Evolutionary conservation across 2,329 filamentous ascomycete genomes (phyloP).

Genomic region (Zymoseptoria tritici): DNA sequence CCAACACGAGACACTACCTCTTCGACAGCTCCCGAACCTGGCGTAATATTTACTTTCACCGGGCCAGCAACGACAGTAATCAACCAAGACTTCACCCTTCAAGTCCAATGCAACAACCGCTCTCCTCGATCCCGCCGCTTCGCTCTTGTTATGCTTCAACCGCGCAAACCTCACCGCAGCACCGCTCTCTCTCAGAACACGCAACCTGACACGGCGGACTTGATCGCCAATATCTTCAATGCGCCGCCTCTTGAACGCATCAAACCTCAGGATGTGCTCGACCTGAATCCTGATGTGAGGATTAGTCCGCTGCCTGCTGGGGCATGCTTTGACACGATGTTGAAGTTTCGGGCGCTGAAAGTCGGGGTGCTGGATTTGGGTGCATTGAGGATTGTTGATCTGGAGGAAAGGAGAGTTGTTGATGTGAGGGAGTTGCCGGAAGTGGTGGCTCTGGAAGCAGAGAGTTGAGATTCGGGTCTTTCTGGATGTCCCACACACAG

Average conservation of each 20-base stretch:
- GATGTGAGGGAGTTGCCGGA: slow-evolving; percentile 69
- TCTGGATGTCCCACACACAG: background rate
- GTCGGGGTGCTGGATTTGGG: slow-evolving; percentile 64
- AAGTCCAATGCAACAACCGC: slow-evolving; percentile 69
- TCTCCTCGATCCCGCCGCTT: slow-evolving; percentile 57
- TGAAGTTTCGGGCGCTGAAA: slow-evolving; percentile 62
- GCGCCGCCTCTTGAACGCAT: slow-evolving; percentile 33
- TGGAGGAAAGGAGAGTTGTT: slow-evolving; percentile 66
- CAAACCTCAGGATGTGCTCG: slow-evolving; percentile 62
- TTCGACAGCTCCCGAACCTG: slow-evolving; percentile 25
- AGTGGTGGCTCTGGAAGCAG: slow-evolving; percentile 42
- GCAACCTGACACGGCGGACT: slow-evolving; percentile 7
- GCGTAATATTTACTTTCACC: slow-evolving; percentile 68
- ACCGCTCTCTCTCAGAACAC: background rate
- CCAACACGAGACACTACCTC: slow-evolving; percentile 4
- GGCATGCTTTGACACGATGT: slow-evolving; percentile 65
- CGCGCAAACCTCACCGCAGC: slow-evolving; percentile 3
- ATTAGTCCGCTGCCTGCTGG: slow-evolving; percentile 65
- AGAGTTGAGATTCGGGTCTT: background rate
- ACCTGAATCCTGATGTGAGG: slow-evolving; percentile 64
- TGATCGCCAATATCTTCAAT: slow-evolving; percentile 14
- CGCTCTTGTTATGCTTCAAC: slow-evolving; percentile 47
- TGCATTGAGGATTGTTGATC: slow-evolving; percentile 63
- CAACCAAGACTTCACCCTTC: slow-evolving; percentile 64
- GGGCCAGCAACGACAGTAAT: slow-evolving; percentile 54